Base-by-base conservation (phyloP, 768 basidiomycete species). In the Mycena albidolilacea region DNA sequence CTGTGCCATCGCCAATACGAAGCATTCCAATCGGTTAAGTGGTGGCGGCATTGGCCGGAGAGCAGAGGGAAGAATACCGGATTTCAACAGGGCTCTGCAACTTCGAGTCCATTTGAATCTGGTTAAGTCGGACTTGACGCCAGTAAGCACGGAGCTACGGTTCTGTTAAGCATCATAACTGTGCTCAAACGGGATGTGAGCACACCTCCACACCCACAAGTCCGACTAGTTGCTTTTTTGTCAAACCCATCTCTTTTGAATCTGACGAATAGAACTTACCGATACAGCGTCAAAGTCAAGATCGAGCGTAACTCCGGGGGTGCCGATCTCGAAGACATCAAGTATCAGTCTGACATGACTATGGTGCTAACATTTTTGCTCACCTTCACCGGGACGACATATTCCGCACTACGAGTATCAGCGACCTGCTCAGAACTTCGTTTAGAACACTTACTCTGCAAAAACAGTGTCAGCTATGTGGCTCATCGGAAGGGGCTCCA, bases 361-460 rank as follows among this genome's bases (percentile, higher is more conserved):
- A 17, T 8, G 8, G 23, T 17, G 46, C 60, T 7, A 54, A 1
- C 7, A 0, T 35, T 37, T 23, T 9, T 48, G 37, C 66, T 54
- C 57, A 84, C 81, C 69, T 78, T 82, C 44, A 85, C 84, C 5
- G 80, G 79, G 21, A 85, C 84, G 54, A 84, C 81, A 64, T 84
- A 85, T 74, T 85, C 84, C 44, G 80, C 76, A 70, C 83, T 83
- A 65, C 65, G 50, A 46, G 39, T 50, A 5, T 23, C 69, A 61
- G 59, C 68, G 57, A 55, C 66, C 63, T 19, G 41, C 7, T 63
- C 61, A 61, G 23, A 67, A 15, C 6, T 14, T 3, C 38, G 17
- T 50, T 38, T 15, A 6, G 2, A 23, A 14, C 6, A 68, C 71
- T 70, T 48, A 74, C 72, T 76, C 72, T 76, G 67, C 4, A 58